phyloP scores from a whole-genome alignment of 176 grass and related monocot genomes.

The Calamus simplicifolius region DNA sequence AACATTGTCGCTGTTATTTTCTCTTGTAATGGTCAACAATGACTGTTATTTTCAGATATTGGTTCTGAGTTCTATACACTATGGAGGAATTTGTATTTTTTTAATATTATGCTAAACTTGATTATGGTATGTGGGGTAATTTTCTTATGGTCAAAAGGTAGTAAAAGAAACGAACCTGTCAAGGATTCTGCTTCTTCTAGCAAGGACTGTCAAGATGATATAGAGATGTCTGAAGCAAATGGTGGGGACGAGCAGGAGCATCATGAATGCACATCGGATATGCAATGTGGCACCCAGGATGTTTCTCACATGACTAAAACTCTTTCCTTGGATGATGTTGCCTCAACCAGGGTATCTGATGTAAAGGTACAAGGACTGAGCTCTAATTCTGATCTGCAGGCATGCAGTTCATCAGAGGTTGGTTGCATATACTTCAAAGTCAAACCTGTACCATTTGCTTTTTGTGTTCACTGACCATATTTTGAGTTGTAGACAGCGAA shows the following conservation, averaged over 20 bases:
- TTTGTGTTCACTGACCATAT: conserved; percentile 1
- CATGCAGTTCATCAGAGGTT: conserved; percentile 43
- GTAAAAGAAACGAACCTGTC: conserved; percentile 45
- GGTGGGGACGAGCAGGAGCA: conserved; percentile 57
- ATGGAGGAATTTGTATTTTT: too few relatives aligned
- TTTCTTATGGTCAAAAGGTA: conserved; percentile 47
- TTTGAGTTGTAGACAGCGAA: conserved; percentile 45
- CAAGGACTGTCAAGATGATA: conserved; percentile 33
- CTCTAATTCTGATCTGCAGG: conserved; percentile 45
- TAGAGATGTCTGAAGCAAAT: conserved; percentile 34
- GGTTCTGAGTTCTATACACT: too few relatives aligned
- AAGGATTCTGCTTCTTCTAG: neutral
- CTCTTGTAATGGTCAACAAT: too few relatives aligned
- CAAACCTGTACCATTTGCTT: conserved; percentile 6
- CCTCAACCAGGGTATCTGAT: conserved; percentile 44
- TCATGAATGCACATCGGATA: conserved; percentile 32
- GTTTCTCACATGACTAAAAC: conserved; percentile 76
- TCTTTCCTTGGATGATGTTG: conserved; percentile 41
- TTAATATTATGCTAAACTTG: neutral
- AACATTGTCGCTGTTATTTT: too few relatives aligned
- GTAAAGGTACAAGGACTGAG: conserved; percentile 28
- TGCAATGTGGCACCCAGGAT: conserved; percentile 37
- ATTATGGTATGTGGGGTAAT: conserved; percentile 12
- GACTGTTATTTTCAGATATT: too few relatives aligned
- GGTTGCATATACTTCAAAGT: conserved; percentile 1